Base-by-base conservation (phyloP, 495 filamentous ascomycete genomes). In the Talaromyces ruber region DNA sequence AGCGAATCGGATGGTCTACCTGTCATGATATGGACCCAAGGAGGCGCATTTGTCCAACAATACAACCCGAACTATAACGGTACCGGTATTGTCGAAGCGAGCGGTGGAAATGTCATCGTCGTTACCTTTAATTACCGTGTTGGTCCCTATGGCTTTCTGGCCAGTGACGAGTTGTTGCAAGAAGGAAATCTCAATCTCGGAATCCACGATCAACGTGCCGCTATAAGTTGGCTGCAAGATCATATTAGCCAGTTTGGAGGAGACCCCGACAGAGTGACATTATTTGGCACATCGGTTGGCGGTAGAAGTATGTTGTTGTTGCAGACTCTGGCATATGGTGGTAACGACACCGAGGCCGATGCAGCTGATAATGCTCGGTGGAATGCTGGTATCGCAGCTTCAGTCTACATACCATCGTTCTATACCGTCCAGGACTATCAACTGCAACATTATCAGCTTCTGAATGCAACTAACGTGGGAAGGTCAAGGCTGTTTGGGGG, bases 181-280 rank as follows among this genome's bases (percentile, higher is more conserved):
- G 50, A 53, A 25, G 22, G 50, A 26, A 28, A 53, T 4, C 50
- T 53, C 50, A 53, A 25, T 16, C 8, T 25, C 6, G 70, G 66
- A 21, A 28, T 71, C 6, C 63, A 69, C 8, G 68, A 72, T 52
- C 65, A 65, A 24, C 59, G 65, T 25, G 64, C 62, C 5, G 65
- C 64, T 25, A 73, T 86, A 12, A 74, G 84, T 68, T 86, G 82
- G 77, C 78, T 83, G 12, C 73, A 78, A 32, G 74, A 77, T 59
- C 81, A 82, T 63, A 82, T 82, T 67, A 71, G 67, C 22, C 58
- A 76, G 7, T 90, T 90, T 53, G 87, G 85, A 59, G 86, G 86
- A 50, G 85, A 90, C 78, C 8, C 78, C 11, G 64, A 21, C n/a
- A 72, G 18, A 51, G 47, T 51, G 47, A 53, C 50, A 2, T 4